These are phyloP conservation scores for Apium graveolens DNA, from an alignment of 129 eudicot species.

Conservation along the genomic window DNA sequence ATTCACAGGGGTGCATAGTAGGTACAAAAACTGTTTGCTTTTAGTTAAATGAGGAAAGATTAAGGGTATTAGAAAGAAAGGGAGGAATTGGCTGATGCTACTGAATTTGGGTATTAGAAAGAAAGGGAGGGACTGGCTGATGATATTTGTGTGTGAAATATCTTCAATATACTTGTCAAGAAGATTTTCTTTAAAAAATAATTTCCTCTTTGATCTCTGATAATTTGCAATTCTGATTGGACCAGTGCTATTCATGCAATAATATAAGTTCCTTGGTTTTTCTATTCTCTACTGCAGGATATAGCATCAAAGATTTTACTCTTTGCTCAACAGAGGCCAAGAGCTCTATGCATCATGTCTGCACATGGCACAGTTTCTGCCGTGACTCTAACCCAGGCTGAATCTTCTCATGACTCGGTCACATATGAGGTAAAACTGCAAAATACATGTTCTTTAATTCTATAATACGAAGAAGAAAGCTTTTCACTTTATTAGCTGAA, in stretches of 20 bases:
- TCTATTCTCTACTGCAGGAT: constrained; percentile 36
- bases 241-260: not conserved
- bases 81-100: not conserved
- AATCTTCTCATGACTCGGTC: constrained; percentile 40
- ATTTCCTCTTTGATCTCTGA: not conserved
- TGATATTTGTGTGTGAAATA: not conserved
- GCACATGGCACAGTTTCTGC: constrained; percentile 58
- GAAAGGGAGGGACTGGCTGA: not conserved
- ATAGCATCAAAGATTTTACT: constrained; percentile 54
- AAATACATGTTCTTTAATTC: not conserved
- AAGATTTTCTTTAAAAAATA: not conserved
- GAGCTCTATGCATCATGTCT: constrained; percentile 71
- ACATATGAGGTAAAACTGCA: constrained; percentile 54
- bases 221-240: not conserved
- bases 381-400: constrained; percentile 52
- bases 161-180: not conserved
- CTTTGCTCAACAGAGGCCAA: constrained; percentile 66
- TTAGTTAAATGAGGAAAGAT: not conserved
- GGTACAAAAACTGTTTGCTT: not conserved
- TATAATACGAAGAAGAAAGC: not conserved
- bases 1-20: not conserved
- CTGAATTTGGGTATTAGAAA: not conserved
- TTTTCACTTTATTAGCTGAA: not conserved
- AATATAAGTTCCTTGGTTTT: not conserved
- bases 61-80: not conserved